A percentile compares a stretch with the other conserved stretches of the same genome.
Conservation (phyloP, 257 asterid species). For the Penstemon barbatus region DNA sequence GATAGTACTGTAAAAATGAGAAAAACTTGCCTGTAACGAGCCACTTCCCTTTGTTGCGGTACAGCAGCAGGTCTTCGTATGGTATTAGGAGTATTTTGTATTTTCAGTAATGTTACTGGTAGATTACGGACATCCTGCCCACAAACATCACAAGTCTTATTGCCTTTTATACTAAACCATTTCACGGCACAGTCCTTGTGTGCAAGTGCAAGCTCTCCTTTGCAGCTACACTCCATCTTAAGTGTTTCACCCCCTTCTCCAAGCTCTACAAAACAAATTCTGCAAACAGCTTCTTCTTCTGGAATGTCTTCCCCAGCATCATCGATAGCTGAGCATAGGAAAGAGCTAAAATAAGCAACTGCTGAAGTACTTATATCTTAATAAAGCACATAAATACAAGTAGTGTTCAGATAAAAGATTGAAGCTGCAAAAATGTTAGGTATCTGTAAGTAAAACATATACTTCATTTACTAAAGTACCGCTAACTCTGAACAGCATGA, state of each 20-base stretch:
- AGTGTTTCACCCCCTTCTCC: conserved; percentile 93
- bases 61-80: conserved; percentile 50
- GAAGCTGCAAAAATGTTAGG: background rate
- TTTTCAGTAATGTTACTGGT: conserved; percentile 77
- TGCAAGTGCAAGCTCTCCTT: conserved; percentile 97
- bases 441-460: no score
- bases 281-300: conserved; percentile 97
- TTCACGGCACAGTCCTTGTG: conserved; percentile 90
- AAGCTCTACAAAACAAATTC: conserved; percentile 90
- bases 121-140: conserved; percentile 87
- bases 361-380: conserved; percentile 9
- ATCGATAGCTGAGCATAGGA: conserved; percentile 38
- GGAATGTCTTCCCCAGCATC: conserved; percentile 89
- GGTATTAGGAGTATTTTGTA: conserved; percentile 65
- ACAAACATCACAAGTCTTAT: conserved; percentile 91
- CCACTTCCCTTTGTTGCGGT: conserved; percentile 54
- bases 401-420: background rate
- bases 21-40: conserved; percentile 76
- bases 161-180: conserved; percentile 97
- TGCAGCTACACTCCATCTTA: conserved; percentile 97
- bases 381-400: conserved; percentile 8
- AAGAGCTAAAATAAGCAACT: conserved; percentile 4
- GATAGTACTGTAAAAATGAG: background rate
- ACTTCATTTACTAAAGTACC: no score
- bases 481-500: no score